Evolutionary conservation across 306 rosid genomes (phyloP), one percentile per base, ranked within the genome.

Genomic region (Cyclanthera cordifolia): DNA sequence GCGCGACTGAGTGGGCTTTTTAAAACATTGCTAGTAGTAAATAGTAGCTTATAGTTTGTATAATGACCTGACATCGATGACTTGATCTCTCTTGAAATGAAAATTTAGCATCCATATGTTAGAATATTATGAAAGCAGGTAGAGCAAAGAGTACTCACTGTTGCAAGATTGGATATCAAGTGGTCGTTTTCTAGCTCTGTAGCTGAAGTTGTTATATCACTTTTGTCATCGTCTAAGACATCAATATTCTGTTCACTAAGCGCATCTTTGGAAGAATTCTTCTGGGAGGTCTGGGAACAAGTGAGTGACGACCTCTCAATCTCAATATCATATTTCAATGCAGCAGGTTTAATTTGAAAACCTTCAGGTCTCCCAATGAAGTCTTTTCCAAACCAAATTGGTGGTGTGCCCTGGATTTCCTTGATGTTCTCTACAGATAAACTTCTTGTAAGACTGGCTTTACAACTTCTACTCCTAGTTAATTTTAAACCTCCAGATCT

Each of bases 381-480:
- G 48, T 48, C 75, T 72, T 72, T 84, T 74, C 87, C 99, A 68
- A 82, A 76, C 72, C 81, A 80, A 69, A 54, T 48, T 47, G 94
- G 80, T 1, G 90, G 90, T 1, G 94, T 94, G 76, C 49, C 74
- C 79, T 82, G 83, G 59, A 71, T 72, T 52, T 34, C 77, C 41
- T 84, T 89, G 74, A 57, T 87, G 24, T 79, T 74, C 32, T 85
- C 85, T 8, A 74, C 64, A 67, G 85, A 70, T 34, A 54, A 56
- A 69, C 71, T 74, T 80, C 75, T 68, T 83, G 81, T 71, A 67
- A 90, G 75, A 76, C 82, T 82, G 20, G 90, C 92, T 79, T 74
- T 86, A 78, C 97, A 88, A 58, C 96, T 94, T 78, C 86, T 83
- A 79, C 92, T 94, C 79, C 86, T 83, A 58, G 79, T 76, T 48